Evolutionary conservation across 2,329 filamentous ascomycete genomes (phyloP), one percentile per base, ranked within the genome.

Genomic region (Neoarthrinium moseri): DNA sequence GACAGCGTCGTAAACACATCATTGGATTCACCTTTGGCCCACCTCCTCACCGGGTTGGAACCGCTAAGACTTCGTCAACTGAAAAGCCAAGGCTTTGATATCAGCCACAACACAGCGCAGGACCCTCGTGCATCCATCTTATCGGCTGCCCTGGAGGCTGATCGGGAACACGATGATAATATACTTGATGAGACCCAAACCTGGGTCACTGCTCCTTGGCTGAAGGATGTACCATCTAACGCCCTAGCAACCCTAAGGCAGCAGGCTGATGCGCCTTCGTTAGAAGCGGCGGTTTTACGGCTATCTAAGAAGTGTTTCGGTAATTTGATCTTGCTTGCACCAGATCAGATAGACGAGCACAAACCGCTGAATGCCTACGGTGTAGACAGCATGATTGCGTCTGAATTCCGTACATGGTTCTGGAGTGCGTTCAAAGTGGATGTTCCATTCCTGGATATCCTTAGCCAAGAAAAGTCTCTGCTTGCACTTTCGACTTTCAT

Each of bases 361-460:
- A 51, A 42, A 7, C 18, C 54, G 0, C 49, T 66, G 7, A 49
- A 50, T 4, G 24, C 42, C 2, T 61, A 62, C 23, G 64, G 64
- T 2, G 30, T 67, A 1, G 65, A 68, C 43, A 65, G 61, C 40
- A 67, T 68, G 64, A 54, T 67, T n/a, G 64, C 57, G 1, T 50
- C 65, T 0, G 64, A 68, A 47, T 55, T 68, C 23, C 52, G 65
- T 6, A 61, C 58, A 2, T 65, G 63, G 60, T 53, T 67, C 30
- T 68, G 57, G 46, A 45, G 47, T 13, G 45, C 54, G 5, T 64
- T 67, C 29, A 52, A 55, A 21, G 50, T 68, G 0, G 61, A 68
- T 34, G 45, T 68, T 5, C 55, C 63, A 1, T 67, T 66, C 30
- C 38, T 61, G 4, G 54, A 59, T 21, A 17, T 59, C 2, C 5